Conservation (phyloP, 2,329 filamentous ascomycete species). For the Helminthosporium solani region DNA sequence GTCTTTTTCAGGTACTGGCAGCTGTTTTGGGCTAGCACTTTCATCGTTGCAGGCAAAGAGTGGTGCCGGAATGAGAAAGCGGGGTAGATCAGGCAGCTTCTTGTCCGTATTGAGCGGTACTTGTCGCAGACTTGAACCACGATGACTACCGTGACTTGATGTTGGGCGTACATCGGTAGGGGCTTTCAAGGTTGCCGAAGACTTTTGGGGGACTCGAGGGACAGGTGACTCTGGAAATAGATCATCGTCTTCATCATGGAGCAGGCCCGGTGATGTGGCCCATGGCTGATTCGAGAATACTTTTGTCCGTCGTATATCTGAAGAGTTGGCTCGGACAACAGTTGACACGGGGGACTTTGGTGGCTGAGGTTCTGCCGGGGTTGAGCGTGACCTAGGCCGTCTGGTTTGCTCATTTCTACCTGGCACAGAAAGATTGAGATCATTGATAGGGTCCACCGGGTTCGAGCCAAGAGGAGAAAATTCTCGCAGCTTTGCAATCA, state of each 20-base stretch:
- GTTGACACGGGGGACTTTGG: constrained; percentile 17
- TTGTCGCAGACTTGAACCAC: constrained; percentile 16
- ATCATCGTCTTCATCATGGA: constrained; percentile 14
- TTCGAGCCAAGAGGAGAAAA: constrained; percentile 38
- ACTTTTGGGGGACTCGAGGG: constrained; percentile 25
- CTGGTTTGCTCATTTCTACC: constrained; percentile 7
- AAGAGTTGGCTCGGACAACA: constrained; percentile 31
- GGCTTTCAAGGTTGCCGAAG: constrained; percentile 16
- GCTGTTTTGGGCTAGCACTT: constrained; percentile 10
- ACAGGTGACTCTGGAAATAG: constrained; percentile 19
- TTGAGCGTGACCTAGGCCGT: constrained; percentile 28
- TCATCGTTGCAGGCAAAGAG: constrained; percentile 25
- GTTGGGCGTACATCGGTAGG: constrained; percentile 24
- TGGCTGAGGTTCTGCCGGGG: constrained; percentile 11
- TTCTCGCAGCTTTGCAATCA: constrained; percentile 11
- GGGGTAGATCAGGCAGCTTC: constrained; percentile 32
- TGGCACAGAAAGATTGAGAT: constrained; percentile 15
- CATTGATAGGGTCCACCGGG: constrained; percentile 26
- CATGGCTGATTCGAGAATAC: constrained; percentile 32
- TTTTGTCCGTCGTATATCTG: constrained; percentile 27
- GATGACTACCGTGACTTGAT: constrained; percentile 28
- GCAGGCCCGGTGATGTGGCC: constrained; percentile 26
- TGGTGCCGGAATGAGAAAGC: constrained; percentile 31
- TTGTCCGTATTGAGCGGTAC: constrained; percentile 33
- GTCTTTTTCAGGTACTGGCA: constrained; percentile 9